These are phyloP conservation scores for Colletotrichum abscissum DNA, from an alignment of 2,329 filamentous ascomycete species.

Conservation along the genomic window DNA sequence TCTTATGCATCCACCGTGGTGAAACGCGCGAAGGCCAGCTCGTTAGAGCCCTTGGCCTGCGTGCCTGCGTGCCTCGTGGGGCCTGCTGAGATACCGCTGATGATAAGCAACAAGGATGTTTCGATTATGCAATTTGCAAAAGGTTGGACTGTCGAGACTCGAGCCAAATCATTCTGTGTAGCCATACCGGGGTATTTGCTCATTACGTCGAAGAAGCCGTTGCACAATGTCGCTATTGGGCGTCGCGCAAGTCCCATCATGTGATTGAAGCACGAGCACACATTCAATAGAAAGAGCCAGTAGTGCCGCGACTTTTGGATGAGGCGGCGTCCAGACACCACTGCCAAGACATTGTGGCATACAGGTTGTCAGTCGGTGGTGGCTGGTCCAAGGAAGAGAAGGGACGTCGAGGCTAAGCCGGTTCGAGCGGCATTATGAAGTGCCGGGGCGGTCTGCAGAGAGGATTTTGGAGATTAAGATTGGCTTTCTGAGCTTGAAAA, in stretches of 20 bases:
- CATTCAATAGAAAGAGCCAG: background rate
- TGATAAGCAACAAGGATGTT: slow-evolving; percentile 22
- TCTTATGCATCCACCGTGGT: slow-evolving; percentile 29
- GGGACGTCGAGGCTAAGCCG: slow-evolving; percentile 14
- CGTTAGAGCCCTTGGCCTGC: slow-evolving; percentile 8
- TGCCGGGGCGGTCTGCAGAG: slow-evolving; percentile 17
- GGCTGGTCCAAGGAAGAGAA: background rate
- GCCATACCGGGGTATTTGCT: slow-evolving; percentile 10
- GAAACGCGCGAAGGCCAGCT: slow-evolving; percentile 29
- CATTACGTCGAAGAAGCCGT: background rate
- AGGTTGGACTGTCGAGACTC: slow-evolving; percentile 3
- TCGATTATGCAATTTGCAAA: background rate
- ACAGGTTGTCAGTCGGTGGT: background rate
- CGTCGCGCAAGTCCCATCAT: background rate
- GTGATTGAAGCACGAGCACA: background rate
- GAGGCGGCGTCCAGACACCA: background rate
- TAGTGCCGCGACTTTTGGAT: background rate
- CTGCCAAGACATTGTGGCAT: background rate
- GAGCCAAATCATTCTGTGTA: background rate
- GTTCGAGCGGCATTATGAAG: slow-evolving; percentile 24
- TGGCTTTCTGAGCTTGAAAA: slow-evolving; percentile 32
- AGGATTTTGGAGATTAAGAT: slow-evolving; percentile 30
- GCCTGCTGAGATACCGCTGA: slow-evolving; percentile 12
- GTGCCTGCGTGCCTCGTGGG: slow-evolving; percentile 6
- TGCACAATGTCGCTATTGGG: background rate